phyloP scores from a whole-genome alignment of 805 yeast species.

The Teunomyces kruisii region DNA sequence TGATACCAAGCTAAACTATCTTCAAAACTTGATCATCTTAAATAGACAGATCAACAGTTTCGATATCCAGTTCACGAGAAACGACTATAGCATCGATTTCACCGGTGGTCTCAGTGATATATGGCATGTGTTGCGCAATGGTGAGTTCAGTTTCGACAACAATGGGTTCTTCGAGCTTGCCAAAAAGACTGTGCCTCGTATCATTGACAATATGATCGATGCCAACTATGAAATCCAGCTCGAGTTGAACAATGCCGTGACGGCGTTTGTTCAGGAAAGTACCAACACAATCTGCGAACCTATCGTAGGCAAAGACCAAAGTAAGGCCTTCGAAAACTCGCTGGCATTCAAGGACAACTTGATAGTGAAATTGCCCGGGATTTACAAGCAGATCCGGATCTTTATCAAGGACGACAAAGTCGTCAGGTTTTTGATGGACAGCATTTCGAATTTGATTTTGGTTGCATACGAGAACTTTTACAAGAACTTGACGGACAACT shows the following conservation, averaged over 20 bases:
- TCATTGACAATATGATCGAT: conserved; percentile 79
- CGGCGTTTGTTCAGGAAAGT: conserved; percentile 59
- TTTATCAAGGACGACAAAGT: conserved; percentile 58
- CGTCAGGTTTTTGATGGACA: conserved; percentile 28
- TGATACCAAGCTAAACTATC: conserved; percentile 64
- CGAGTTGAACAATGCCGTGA: conserved; percentile 70
- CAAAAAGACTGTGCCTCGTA: conserved; percentile 71
- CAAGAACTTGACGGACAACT: conserved; percentile 25
- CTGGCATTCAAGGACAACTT: conserved; percentile 49
- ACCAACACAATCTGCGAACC: conserved; percentile 49
- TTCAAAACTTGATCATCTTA: conserved; percentile 70
- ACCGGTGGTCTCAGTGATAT: conserved; percentile 61
- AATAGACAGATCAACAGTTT: conserved; percentile 68
- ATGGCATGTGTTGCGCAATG: conserved; percentile 35
- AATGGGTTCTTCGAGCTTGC: conserved; percentile 51
- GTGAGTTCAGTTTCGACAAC: conserved; percentile 35
- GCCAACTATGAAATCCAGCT: conserved; percentile 68
- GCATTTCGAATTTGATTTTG: conserved; percentile 48
- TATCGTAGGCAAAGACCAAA: conserved; percentile 15
- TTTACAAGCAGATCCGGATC: conserved; percentile 49
- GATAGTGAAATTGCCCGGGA: conserved; percentile 54
- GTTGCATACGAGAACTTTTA: conserved; percentile 59
- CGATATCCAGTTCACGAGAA: conserved; percentile 74
- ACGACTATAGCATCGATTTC: conserved; percentile 77
- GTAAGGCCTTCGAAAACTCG: conserved; percentile 29